phyloP scores from a whole-genome alignment of 2,329 filamentous ascomycete species.

The Capronia coronata region DNA sequence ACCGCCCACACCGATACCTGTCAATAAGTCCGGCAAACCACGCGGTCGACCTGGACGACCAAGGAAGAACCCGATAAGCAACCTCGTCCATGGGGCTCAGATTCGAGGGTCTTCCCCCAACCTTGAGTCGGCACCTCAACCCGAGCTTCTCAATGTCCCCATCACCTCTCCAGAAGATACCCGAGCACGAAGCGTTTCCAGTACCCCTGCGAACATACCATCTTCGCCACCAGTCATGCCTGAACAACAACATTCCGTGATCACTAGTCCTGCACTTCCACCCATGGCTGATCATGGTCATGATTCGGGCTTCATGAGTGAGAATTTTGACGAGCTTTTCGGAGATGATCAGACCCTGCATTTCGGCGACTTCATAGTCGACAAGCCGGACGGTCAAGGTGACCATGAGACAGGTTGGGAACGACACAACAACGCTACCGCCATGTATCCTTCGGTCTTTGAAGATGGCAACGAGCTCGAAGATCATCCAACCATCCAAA shows the following conservation, averaged over 20 bases:
- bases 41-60: conserved; percentile 21
- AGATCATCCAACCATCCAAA: conserved; percentile 6
- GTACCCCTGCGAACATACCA: conserved; percentile 74
- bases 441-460: conserved; percentile 20
- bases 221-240: conserved; percentile 82
- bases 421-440: neutral
- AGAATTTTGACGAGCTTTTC: conserved; percentile 50
- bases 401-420: conserved; percentile 1
- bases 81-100: conserved; percentile 58
- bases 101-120: conserved; percentile 37
- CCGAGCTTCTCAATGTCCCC: conserved; percentile 39
- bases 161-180: conserved; percentile 45
- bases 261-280: conserved; percentile 73
- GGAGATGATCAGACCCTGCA: conserved; percentile 23
- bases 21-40: conserved; percentile 22
- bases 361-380: conserved; percentile 25
- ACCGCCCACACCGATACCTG: conserved; percentile 42
- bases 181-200: conserved; percentile 46
- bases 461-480: conserved; percentile 19
- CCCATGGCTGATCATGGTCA: conserved; percentile 45
- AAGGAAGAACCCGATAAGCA: conserved; percentile 36
- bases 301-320: conserved; percentile 82
- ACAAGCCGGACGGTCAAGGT: conserved; percentile 17
- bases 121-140: conserved; percentile 39
- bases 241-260: conserved; percentile 39